Percentiles rank a stretch among this genome's conserved stretches.
These are phyloP conservation scores for Penstemon davidsonii DNA, from an alignment of 257 asterid species.

Conservation along the genomic window DNA sequence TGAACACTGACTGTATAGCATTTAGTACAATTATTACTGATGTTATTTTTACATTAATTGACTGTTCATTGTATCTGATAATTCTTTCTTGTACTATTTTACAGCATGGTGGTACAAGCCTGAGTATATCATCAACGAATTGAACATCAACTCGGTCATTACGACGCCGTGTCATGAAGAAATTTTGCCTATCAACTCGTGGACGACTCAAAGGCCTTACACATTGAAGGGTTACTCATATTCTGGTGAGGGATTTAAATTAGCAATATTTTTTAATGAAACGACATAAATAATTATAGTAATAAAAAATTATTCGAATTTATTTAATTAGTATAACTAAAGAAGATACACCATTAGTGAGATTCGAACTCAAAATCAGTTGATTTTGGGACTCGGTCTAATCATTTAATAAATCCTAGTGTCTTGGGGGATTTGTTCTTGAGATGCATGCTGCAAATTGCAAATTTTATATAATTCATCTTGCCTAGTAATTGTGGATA, in stretches of 20 bases:
- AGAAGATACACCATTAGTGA: no score
- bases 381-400: no score
- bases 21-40: no score
- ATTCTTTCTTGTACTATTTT: not conserved
- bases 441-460: not conserved
- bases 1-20: no score
- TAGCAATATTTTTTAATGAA: no score
- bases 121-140: constrained; percentile 81
- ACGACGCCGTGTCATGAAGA: constrained; percentile 95
- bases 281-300: no score
- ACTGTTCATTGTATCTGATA: no score
- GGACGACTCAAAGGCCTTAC: constrained; percentile 89
- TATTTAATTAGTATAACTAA: no score
- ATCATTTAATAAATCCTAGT: not conserved
- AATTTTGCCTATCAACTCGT: constrained; percentile 75
- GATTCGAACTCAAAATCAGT: no score
- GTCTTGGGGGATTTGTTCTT: not conserved
- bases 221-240: constrained; percentile 83
- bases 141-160: constrained; percentile 87
- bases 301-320: no score
- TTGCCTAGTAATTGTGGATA: constrained; percentile 19
- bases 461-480: not conserved
- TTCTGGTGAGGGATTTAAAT: constrained; percentile 54
- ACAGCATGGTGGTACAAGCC: constrained; percentile 99
- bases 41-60: no score